Evolutionary conservation across 208 protist genomes (phyloP).

Genomic region (Borovskyia barvae): DNA sequence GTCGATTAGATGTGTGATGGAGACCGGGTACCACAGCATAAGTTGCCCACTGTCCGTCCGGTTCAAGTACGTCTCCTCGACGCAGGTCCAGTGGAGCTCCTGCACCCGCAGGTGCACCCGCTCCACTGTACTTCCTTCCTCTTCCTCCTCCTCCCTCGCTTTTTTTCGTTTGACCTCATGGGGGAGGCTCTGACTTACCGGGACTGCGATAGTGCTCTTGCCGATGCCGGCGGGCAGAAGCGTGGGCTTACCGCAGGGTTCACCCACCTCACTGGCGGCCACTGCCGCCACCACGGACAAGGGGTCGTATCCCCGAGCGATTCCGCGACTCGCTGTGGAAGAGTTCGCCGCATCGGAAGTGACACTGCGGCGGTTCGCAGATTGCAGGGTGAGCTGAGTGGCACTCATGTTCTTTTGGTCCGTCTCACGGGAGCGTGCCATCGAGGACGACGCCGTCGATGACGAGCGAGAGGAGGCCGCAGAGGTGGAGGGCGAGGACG

Average conservation of each 20-base stretch:
- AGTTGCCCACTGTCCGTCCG: constrained; percentile 44
- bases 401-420: neutral
- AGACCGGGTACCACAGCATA: constrained; percentile 75
- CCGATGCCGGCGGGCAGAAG: neutral
- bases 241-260: neutral
- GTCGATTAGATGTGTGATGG: constrained; percentile 73
- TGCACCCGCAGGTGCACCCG: constrained; percentile 59
- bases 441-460: neutral
- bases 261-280: too few species aligned
- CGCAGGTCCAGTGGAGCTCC: constrained; percentile 76
- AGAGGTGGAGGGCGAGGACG: constrained; percentile 2
- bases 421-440: neutral
- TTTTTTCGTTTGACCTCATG: neutral
- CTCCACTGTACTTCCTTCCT: constrained; percentile 17
- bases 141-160: constrained; percentile 1
- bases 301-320: constrained; percentile 5
- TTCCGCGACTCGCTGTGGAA: constrained; percentile 10
- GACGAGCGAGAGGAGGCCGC: neutral
- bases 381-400: too few species aligned
- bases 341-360: constrained; percentile 15
- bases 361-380: too few species aligned
- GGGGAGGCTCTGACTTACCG: too few species aligned
- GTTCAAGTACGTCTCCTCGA: constrained; percentile 57
- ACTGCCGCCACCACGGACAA: neutral
- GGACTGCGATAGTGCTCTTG: neutral